phyloP scores from a whole-genome alignment of 2,329 filamentous ascomycete species.

The Sclerotinia spermophila region DNA sequence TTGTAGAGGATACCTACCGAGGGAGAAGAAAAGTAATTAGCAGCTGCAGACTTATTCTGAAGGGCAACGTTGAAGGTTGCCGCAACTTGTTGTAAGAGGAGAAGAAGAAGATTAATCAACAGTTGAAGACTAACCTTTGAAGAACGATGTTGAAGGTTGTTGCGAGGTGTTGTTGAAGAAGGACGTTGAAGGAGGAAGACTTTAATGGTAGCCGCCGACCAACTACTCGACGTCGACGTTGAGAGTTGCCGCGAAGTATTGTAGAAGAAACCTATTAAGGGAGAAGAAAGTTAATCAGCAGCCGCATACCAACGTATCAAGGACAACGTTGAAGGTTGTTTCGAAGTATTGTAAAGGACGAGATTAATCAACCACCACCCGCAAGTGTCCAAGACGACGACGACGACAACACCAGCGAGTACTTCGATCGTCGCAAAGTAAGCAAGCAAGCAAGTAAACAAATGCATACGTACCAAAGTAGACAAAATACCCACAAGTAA shows the following conservation, averaged over 20 bases:
- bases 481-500: too few relatives aligned
- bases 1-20: background rate
- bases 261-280: background rate
- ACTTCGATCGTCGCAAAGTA: too few relatives aligned
- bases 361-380: too few relatives aligned
- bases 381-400: too few relatives aligned
- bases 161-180: background rate
- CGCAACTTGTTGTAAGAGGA: background rate
- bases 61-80: background rate
- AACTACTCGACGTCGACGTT: background rate
- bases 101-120: background rate
- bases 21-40: background rate
- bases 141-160: background rate
- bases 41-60: too few relatives aligned
- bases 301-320: background rate
- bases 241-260: background rate
- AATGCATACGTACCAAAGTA: too few relatives aligned
- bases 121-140: background rate
- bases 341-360: too few relatives aligned
- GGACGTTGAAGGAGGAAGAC: background rate
- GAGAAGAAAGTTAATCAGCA: background rate
- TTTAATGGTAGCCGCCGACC: background rate
- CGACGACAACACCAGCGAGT: too few relatives aligned
- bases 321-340: background rate
- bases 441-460: too few relatives aligned